Evolutionary conservation across 192 early-diverging fungal species (phyloP).

Genomic region (Umbelopsis sp.): DNA sequence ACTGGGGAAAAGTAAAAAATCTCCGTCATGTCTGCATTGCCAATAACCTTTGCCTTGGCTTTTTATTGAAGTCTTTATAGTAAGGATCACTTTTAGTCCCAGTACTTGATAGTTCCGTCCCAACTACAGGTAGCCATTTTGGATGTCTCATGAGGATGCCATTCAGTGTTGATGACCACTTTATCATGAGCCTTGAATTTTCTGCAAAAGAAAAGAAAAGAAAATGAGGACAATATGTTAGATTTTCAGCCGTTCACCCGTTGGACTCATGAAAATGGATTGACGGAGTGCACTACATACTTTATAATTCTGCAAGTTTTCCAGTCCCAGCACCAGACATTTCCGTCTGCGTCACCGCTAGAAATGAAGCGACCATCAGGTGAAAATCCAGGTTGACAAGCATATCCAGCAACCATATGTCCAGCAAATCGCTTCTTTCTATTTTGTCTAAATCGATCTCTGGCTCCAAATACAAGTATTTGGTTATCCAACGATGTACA

Average conservation of each 20-base stretch:
- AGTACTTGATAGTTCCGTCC: conserved; percentile 95
- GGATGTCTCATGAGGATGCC: conserved; percentile 95
- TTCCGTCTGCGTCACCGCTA: conserved; percentile 91
- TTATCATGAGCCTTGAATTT: conserved; percentile 92
- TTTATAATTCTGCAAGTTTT: conserved; percentile 84
- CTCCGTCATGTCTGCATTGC: not conserved
- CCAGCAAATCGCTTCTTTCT: conserved; percentile 91
- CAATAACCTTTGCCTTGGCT: not conserved
- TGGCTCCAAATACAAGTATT: conserved; percentile 86
- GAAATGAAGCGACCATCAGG: conserved; percentile 88
- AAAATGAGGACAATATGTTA: conserved; percentile 10
- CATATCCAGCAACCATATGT: conserved; percentile 95
- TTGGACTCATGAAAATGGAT: not conserved
- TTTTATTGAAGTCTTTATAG: not conserved
- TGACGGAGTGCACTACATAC: conserved; percentile 28
- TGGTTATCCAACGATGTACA: conserved; percentile 97
- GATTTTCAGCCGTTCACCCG: not conserved
- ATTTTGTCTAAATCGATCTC: conserved; percentile 84
- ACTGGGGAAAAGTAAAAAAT: not conserved
- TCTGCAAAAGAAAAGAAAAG: conserved; percentile 20
- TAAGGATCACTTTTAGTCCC: conserved; percentile 52
- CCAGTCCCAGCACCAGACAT: conserved; percentile 98
- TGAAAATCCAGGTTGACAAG: conserved; percentile 92
- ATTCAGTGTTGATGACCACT: conserved; percentile 89
- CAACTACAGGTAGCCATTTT: conserved; percentile 93